Evolutionary conservation across 441 rosid species (phyloP).

Genomic region (Metrosideros polymorpha): DNA sequence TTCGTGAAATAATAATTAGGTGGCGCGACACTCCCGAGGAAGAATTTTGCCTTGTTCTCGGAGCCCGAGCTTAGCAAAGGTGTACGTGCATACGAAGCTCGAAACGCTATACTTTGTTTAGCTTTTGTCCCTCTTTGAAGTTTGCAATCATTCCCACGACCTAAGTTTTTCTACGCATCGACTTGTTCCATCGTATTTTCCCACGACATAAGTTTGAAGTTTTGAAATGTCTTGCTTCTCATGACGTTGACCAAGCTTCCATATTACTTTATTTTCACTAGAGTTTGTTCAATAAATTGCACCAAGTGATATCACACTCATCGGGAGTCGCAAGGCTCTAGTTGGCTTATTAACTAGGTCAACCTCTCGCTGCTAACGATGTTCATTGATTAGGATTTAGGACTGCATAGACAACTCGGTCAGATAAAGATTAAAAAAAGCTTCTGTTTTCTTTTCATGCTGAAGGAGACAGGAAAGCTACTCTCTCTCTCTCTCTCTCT

Average conservation of each 20-base stretch:
- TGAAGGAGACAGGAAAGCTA: not conserved
- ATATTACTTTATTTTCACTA: not conserved
- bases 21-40: not conserved
- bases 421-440: not conserved
- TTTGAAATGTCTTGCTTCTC: not conserved
- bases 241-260: not conserved
- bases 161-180: not conserved
- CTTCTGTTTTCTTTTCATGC: not conserved
- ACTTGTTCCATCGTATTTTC: not conserved
- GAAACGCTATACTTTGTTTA: not conserved
- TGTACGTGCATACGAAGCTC: not conserved
- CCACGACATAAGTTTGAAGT: not conserved
- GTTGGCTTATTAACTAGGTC: not conserved
- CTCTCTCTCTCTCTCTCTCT: not conserved
- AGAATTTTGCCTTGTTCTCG: not conserved
- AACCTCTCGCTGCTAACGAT: not conserved
- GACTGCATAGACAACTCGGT: not conserved
- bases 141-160: not conserved
- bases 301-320: too few relatives aligned
- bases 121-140: not conserved
- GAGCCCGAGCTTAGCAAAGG: too few relatives aligned
- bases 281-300: not conserved
- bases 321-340: too few relatives aligned
- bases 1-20: not conserved
- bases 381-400: not conserved